Base-by-base conservation (phyloP, 2,329 filamentous ascomycete genomes). In the Diaporthe sp. region DNA sequence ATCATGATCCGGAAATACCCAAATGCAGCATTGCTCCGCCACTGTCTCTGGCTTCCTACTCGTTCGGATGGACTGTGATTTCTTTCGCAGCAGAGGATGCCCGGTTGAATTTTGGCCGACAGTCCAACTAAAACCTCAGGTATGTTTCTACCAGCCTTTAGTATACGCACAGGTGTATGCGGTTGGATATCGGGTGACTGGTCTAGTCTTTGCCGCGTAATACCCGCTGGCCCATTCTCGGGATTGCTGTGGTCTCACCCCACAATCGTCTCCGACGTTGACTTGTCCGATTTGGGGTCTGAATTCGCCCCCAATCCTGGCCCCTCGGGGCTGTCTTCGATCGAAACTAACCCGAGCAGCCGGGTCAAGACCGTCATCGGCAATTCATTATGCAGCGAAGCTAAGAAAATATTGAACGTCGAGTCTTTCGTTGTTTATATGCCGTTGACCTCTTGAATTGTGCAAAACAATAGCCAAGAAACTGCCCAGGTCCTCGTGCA, bases 201-300 rank as follows among this genome's bases (percentile, higher is more conserved):
- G 25, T 25, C n/a, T 4, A 42, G 12, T 25, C 34, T 39, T 13
- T 31, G 37, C 37, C 57, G 31, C 13, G 19, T n/a, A 22, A 39
- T 13, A 10, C 31, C 31, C 19, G 62, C 31, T 51, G 44, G 7
- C 31, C 28, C 19, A 31, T 17, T 3, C 28, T 65, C 60, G 60
- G 60, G 60, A 28, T 22, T 31, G 60, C 17, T 31, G 61, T 49
- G 61, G 42, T 25, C 25, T 73, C 60, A 73, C 71, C 71, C 71
- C 71, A 73, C 71, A 73, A 37, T 68, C 71, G 17, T 68, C 60
- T 8, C 71, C 71, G 71, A 73, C 25, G 1, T 61, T 61, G 34
- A 44, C 60, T 67, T 44, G 25, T 2, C 62, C 62, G 31, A 12
- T 51, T 68, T 68, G 44, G 62, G 62, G 28, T 68, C 7, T 8